Base-by-base conservation (phyloP, 257 asterid genomes). In the Craterostigma plantagineum region DNA sequence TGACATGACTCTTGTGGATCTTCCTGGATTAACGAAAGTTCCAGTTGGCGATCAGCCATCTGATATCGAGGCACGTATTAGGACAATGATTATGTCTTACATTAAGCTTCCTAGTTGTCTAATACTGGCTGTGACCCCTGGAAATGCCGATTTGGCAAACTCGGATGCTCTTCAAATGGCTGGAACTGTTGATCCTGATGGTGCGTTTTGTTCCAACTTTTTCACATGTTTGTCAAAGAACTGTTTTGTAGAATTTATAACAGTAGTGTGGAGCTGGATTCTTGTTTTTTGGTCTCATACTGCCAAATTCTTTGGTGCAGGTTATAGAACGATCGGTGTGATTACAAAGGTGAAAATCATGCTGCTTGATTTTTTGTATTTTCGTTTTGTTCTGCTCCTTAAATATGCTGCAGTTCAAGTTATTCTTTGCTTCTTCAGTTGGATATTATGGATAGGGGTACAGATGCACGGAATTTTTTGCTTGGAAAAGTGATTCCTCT, bases 91-190 rank as follows among this genome's bases (percentile, higher is more conserved):
- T 55, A 83, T 75, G 95, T 63, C 93, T 0, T 71, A 66, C 45
- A 90, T 90, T 42, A 79, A 69, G 54, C 70, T 47, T 34, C 79
- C 68, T 39, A 70, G 75, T 57, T 82, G 95, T 59, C 54, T 90
- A 48, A 83, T 90, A 59, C 67, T 90, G 61, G 95, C 98, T 23
- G 98, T 90, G 30, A 74, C 95, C 4, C 98, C 98, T 15, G 98
- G 93, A 41, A 90, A 90, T 79, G 51, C 95, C 18, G 98, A 90
- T 73, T 58, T 90, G 48, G 93, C 93, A 35, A 90, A 79, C 65
- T 90, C 98, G 33, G 98, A 90, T 63, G 98, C 98, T 50, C 95
- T 90, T 58, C 98, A 90, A 65, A 79, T 90, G 77, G 95, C 98
- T 53, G 85, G 91, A 62, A 71, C 49, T 63, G 95, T 86, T 43